Base-by-base conservation (phyloP, 179 eudicot species). In the Sideroxylon spinosum region DNA sequence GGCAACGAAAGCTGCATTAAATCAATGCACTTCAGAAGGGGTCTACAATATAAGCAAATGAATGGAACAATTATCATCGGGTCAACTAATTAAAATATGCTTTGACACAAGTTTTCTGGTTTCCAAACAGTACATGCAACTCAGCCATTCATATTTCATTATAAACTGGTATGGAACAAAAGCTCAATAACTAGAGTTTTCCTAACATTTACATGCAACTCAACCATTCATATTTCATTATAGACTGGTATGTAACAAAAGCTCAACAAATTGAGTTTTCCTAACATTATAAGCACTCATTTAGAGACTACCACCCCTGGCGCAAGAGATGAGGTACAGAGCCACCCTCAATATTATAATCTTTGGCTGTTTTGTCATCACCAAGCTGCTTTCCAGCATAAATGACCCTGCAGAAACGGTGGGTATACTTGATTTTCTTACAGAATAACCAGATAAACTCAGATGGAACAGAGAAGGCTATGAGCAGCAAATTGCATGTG, bases 311-410 rank as follows among this genome's bases (percentile, higher is more conserved):
- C 88, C 88, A 48, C 86, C 88, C 78, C 88, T 81, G 17, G 85
- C 19, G 88, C 88, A 68, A 86, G 86, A 86, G 81, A 72, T 86
- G 88, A 67, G 84, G 88, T 29, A 86, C 88, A 17, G 88, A 86
- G 50, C 88, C 88, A 16, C 88, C 86, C 82, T 83, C 88, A 9
- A 86, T 81, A 48, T 83, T 84, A 74, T 83, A 86, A 49, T 86
- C 88, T 73, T 83, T 83, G n/a, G 88, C 86, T 1, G 88, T 86
- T 71, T 86, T 86, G 75, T 86, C 88, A 81, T 86, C 88, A 1
- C 78, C 84, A 48, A 86, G 86, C 85, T 86, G 88, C 78, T 86
- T 86, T 50, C 88, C 88, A 64, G 88, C 88, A 79, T 86, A 86
- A 65, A 86, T 86, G 12, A 86, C 86, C 85, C 88, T 86, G 85